Evolutionary conservation across 2,329 filamentous ascomycete species (phyloP).

Genomic region (Colletotrichum cuscutae): DNA sequence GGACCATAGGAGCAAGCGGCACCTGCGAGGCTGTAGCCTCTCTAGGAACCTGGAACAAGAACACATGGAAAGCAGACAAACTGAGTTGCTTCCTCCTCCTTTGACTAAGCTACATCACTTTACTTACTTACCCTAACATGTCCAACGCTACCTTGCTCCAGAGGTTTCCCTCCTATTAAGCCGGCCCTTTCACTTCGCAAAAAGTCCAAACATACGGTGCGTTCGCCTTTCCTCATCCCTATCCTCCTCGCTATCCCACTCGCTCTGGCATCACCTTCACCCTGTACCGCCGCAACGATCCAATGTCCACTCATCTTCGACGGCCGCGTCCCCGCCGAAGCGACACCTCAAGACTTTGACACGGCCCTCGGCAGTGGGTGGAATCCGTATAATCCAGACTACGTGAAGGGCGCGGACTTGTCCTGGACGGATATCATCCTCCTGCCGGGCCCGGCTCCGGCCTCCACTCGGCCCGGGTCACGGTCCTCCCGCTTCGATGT

Average conservation of each 20-base stretch:
- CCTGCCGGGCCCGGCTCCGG: constrained; percentile 39
- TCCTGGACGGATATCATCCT: constrained; percentile 50
- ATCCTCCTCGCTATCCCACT: constrained; percentile 3
- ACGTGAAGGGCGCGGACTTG: constrained; percentile 48
- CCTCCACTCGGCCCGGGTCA: too few species aligned
- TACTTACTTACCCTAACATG: too few species aligned
- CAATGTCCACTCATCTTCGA: constrained; percentile 50
- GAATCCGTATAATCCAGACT: constrained; percentile 47
- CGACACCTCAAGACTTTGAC: constrained; percentile 45
- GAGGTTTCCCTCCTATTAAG: too few species aligned
- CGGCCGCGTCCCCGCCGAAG: constrained; percentile 44
- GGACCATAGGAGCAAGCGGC: neutral
- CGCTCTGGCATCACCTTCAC: neutral
- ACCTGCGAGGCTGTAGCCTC: neutral
- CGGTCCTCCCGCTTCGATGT: constrained; percentile 49
- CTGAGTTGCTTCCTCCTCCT: too few species aligned
- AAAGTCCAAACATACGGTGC: too few species aligned
- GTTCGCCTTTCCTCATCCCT: neutral
- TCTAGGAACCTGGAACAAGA: neutral
- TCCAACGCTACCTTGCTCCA: too few species aligned
- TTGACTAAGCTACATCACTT: too few species aligned
- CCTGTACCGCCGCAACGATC: constrained; percentile 23
- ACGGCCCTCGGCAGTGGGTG: constrained; percentile 40
- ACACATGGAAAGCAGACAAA: too few species aligned
- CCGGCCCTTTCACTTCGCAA: too few species aligned